Evolutionary conservation across 805 yeast genomes (phyloP).

Genomic region (Ogataea philodendri): DNA sequence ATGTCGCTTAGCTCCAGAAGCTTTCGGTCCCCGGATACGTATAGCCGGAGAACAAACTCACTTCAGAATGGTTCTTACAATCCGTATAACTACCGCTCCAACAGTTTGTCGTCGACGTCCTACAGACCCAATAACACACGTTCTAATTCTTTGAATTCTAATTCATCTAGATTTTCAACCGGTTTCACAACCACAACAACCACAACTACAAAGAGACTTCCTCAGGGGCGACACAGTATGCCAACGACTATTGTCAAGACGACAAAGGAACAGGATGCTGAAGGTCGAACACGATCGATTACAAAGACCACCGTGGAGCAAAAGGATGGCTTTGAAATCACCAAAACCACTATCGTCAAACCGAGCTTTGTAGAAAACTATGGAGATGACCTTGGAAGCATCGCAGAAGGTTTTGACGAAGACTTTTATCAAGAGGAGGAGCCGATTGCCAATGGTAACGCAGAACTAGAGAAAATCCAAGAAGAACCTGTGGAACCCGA

Average conservation of each 20-base stretch:
- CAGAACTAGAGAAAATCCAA: slow-evolving; percentile 25
- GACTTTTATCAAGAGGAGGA: slow-evolving; percentile 20
- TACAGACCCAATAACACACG: slow-evolving; percentile 21
- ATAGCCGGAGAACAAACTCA: slow-evolving; percentile 26
- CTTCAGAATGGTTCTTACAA: slow-evolving; percentile 22
- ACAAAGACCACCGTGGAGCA: slow-evolving; percentile 52
- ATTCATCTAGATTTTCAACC: slow-evolving; percentile 24
- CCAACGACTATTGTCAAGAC: slow-evolving; percentile 44
- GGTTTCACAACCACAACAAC: slow-evolving; percentile 33
- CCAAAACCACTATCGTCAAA: slow-evolving; percentile 45
- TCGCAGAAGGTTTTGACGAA: slow-evolving; percentile 24
- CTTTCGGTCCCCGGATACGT: slow-evolving; percentile 23
- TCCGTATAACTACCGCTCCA: slow-evolving; percentile 22
- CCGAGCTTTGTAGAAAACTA: slow-evolving; percentile 24
- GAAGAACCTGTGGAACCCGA: slow-evolving; percentile 20
- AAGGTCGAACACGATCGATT: slow-evolving; percentile 54
- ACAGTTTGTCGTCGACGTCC: slow-evolving; percentile 21
- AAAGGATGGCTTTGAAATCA: slow-evolving; percentile 47
- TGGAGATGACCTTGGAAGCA: slow-evolving; percentile 24
- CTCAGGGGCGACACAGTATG: slow-evolving; percentile 15
- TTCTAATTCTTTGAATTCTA: slow-evolving; percentile 27
- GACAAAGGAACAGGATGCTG: slow-evolving; percentile 47
- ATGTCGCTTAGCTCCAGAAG: slow-evolving; percentile 35
- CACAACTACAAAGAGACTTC: slow-evolving; percentile 27
- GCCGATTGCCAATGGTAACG: slow-evolving; percentile 1